Conservation (phyloP, 305 asterid genomes). For the Rubia peregrina region DNA sequence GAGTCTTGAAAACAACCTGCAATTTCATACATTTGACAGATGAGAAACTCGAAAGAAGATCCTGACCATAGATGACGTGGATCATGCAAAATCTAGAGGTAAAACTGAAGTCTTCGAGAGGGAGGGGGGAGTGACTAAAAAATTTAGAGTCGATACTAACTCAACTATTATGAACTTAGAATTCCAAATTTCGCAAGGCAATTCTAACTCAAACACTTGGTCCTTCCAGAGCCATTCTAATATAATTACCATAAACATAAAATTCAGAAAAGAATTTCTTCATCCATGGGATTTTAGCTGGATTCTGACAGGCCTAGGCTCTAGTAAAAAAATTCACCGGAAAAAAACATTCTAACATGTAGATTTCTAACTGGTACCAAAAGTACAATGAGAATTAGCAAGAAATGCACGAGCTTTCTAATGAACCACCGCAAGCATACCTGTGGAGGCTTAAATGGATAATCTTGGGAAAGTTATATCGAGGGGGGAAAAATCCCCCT, state of each 20-base stretch:
- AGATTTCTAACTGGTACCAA: background rate
- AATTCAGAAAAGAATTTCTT: background rate
- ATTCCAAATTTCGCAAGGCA: background rate
- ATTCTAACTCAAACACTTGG: background rate
- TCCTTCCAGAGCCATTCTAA: background rate
- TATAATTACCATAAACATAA: background rate
- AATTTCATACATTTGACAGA: background rate
- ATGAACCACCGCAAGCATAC: slow-evolving; percentile 29
- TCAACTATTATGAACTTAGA: background rate
- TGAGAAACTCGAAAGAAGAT: background rate
- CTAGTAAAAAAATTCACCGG: background rate
- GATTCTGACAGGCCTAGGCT: background rate
- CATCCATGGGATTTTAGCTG: background rate
- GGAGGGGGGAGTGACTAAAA: background rate
- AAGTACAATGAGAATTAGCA: background rate
- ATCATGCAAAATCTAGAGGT: background rate
- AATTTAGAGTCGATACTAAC: background rate
- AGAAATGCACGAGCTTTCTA: background rate
- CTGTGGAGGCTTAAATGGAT: slow-evolving; percentile 89
- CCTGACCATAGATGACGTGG: background rate
- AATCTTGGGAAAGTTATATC: slow-evolving; percentile 87
- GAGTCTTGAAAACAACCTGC: slow-evolving; percentile 90
- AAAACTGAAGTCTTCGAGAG: background rate
- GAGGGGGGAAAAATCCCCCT: slow-evolving; percentile 79
- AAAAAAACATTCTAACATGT: background rate